phyloP scores from a whole-genome alignment of 805 yeast genomes.

The Monosporozyma solicola region DNA sequence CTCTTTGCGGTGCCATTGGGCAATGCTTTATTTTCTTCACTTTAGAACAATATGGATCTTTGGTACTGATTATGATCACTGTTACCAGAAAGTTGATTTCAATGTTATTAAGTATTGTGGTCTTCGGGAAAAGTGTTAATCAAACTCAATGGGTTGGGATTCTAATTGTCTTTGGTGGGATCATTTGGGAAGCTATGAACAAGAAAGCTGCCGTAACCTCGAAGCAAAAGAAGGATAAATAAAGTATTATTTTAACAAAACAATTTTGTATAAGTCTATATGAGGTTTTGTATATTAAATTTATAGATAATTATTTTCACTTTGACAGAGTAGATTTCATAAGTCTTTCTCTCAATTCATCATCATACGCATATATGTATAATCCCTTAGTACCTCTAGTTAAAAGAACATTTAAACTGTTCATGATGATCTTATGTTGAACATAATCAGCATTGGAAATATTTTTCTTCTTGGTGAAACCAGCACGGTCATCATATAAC shows the following conservation, averaged over 20 bases:
- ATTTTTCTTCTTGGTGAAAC: constrained; percentile 36
- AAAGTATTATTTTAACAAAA: background rate
- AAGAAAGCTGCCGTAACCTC: constrained; percentile 24
- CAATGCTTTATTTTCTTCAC: constrained; percentile 89
- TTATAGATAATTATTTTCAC: background rate
- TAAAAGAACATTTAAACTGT: constrained; percentile 37
- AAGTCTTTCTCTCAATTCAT: constrained; percentile 31
- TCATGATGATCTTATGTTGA: constrained; percentile 35
- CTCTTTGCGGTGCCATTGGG: constrained; percentile 80
- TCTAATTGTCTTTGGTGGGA: constrained; percentile 71
- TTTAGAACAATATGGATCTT: constrained; percentile 74
- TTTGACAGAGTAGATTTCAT: constrained; percentile 5
- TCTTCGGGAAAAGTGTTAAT: constrained; percentile 72
- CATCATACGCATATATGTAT: constrained; percentile 37
- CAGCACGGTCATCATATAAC: constrained; percentile 39
- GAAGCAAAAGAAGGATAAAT: background rate
- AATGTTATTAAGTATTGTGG: constrained; percentile 78
- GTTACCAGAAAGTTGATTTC: constrained; percentile 95
- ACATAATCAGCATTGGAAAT: constrained; percentile 31
- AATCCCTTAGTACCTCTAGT: constrained; percentile 40
- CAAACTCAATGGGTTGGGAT: constrained; percentile 73
- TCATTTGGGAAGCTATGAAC: constrained; percentile 63
- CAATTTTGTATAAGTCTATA: background rate
- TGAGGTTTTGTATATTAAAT: background rate
- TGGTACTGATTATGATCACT: constrained; percentile 82